These are phyloP conservation scores for Sextonia rubra DNA, from an alignment of 164 flowering plant genomes.

Conservation along the genomic window DNA sequence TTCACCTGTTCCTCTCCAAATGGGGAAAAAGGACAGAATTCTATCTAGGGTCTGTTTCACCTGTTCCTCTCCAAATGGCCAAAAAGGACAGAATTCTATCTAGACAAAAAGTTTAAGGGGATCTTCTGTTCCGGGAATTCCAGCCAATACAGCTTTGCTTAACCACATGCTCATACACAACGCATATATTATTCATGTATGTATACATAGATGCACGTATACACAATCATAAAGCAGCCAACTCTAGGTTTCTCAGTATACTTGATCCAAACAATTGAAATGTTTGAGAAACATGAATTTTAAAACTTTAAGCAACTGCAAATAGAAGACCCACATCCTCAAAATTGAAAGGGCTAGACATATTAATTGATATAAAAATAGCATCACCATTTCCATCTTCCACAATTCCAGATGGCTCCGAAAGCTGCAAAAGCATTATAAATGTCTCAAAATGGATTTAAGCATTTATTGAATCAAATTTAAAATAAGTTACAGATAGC, in stretches of 20 bases:
- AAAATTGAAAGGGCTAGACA: background rate
- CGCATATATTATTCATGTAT: too few relatives aligned
- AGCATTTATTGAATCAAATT: background rate
- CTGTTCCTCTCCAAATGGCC: too few relatives aligned
- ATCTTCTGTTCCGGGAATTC: too few relatives aligned
- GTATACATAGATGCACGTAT: background rate
- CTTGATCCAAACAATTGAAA: background rate
- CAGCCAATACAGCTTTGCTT: too few relatives aligned
- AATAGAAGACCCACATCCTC: background rate
- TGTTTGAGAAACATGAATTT: background rate
- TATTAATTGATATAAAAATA: background rate
- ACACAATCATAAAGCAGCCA: background rate
- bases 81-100: too few relatives aligned
- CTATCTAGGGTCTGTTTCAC: too few relatives aligned
- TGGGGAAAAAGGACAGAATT: too few relatives aligned
- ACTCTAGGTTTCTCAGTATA: background rate
- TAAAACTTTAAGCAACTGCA: background rate
- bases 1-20: too few relatives aligned
- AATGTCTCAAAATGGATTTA: background rate
- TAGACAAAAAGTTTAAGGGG: too few relatives aligned
- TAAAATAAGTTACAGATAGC: background rate
- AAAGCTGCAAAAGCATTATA: constrained; percentile 55
- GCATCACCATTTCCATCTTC: constrained; percentile 63
- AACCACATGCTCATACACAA: too few relatives aligned
- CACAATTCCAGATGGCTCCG: constrained; percentile 84